Evolutionary conservation across 495 filamentous ascomycete species (phyloP).

Genomic region (Hypoxylon trugodes): DNA sequence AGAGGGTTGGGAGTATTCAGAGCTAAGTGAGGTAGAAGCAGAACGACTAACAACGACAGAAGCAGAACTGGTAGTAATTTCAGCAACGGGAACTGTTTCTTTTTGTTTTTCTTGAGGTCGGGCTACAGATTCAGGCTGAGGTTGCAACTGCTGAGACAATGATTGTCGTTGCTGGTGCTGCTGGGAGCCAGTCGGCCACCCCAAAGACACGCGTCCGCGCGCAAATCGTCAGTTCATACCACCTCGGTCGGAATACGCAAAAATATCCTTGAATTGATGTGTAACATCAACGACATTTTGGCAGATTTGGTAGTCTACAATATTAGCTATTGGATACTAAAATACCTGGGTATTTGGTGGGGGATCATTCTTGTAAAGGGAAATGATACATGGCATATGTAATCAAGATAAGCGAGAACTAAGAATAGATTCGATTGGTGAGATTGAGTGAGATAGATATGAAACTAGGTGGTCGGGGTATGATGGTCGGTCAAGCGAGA

Average conservation of each 20-base stretch:
- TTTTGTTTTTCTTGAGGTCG: constrained; percentile 18
- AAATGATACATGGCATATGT: neutral
- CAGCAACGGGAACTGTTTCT: constrained; percentile 19
- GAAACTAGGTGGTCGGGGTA: neutral
- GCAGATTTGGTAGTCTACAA: constrained; percentile 77
- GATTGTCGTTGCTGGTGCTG: constrained; percentile 16
- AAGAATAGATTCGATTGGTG: neutral
- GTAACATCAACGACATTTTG: constrained; percentile 89
- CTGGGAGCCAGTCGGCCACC: constrained; percentile 43
- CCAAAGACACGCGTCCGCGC: constrained; percentile 45
- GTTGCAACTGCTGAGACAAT: constrained; percentile 28
- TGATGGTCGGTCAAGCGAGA: no score
- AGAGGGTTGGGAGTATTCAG: constrained; percentile 22
- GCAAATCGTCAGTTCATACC: constrained; percentile 46
- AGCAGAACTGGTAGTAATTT: constrained; percentile 20
- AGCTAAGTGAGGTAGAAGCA: constrained; percentile 12
- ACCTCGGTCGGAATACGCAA: constrained; percentile 40
- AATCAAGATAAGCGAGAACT: neutral
- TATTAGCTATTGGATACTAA: neutral
- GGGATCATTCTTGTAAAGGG: neutral
- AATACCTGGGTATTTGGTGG: no score
- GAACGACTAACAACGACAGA: constrained; percentile 10
- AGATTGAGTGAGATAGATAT: neutral
- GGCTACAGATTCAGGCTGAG: constrained; percentile 20
- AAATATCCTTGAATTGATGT: constrained; percentile 80